A percentile compares a stretch with the other conserved stretches of the same genome.
Evolutionary conservation across 345 rosid genomes (phyloP).

Genomic region (Citrus inodora): DNA sequence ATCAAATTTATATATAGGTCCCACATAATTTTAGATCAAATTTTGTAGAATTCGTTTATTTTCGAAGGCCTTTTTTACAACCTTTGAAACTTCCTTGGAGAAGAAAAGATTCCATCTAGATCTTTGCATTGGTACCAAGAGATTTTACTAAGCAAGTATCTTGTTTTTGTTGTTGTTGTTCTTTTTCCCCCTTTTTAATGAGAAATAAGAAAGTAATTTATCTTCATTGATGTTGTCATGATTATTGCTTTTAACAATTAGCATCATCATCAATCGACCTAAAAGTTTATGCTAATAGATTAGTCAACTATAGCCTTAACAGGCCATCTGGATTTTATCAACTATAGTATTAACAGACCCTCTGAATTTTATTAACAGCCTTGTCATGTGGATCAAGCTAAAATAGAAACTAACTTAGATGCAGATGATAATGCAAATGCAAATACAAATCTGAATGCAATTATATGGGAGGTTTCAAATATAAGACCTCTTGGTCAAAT

Average conservation of each 20-base stretch:
- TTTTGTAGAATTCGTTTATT: not conserved
- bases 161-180: no score
- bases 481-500: not conserved
- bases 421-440: not conserved
- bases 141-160: not conserved
- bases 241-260: not conserved
- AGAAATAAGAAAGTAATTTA: not conserved
- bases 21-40: no score
- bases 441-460: not conserved
- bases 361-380: not conserved
- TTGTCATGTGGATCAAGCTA: not conserved
- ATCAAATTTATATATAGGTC: no score
- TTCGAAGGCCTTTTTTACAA: not conserved
- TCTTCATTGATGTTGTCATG: not conserved
- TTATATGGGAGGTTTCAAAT: not conserved
- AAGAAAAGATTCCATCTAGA: no score
- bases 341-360: not conserved
- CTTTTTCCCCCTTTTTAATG: no score
- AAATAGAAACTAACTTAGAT: not conserved
- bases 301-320: not conserved
- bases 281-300: not conserved
- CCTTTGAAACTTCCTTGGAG: not conserved
- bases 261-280: not conserved
- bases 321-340: not conserved
- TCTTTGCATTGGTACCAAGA: not conserved